Base-by-base conservation (phyloP, 805 yeast genomes). In the Candida yuanshanica region DNA sequence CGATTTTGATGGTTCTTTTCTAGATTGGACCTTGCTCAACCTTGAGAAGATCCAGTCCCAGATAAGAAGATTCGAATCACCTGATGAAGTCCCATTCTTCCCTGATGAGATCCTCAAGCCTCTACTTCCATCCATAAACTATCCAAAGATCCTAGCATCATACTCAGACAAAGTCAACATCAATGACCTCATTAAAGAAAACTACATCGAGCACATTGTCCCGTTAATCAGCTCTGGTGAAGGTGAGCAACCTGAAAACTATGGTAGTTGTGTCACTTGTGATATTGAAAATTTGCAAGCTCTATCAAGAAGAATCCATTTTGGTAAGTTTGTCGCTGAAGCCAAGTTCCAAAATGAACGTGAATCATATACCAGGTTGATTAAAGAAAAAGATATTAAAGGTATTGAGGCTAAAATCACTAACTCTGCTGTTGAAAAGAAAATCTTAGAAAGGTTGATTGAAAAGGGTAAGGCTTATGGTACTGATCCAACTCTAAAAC, bases 271-370 rank as follows among this genome's bases (percentile, higher is more conserved):
- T 31, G 81, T 95, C 4, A 68, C 79, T 31, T 71, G 87, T 47
- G 99, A 93, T 59, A 84, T 91, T 43, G 95, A 85, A 50, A 78
- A 84, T 50, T 70, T 93, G 50, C 96, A 93, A 62, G 82, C 95
- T 5, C 65, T 93, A 35, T 84, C 95, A 8, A 73, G 99, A 55
- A 75, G 99, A 59, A 87, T 93, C 51, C 99, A 93, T 64, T 93
- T 91, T 65, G 99, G 99, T 37, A 86, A 85, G 64, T 93, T 91
- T 69, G 99, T 93, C 9, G 99, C 99, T 5, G 99, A 93, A 61
- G 84, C 96, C 35, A 93, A 93, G 64, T 93, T 79, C 62, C 80
- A 72, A 53, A 66, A 70, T 21, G 93, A 90, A 46, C 72, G 68
- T 26, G 85, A 75, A 37, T 62, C 60, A 38, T 88, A 81, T 66